Evolutionary conservation across 208 protist genomes (phyloP), one percentile per base, ranked within the genome.

Genomic region (Acanthamoeba sp.): DNA sequence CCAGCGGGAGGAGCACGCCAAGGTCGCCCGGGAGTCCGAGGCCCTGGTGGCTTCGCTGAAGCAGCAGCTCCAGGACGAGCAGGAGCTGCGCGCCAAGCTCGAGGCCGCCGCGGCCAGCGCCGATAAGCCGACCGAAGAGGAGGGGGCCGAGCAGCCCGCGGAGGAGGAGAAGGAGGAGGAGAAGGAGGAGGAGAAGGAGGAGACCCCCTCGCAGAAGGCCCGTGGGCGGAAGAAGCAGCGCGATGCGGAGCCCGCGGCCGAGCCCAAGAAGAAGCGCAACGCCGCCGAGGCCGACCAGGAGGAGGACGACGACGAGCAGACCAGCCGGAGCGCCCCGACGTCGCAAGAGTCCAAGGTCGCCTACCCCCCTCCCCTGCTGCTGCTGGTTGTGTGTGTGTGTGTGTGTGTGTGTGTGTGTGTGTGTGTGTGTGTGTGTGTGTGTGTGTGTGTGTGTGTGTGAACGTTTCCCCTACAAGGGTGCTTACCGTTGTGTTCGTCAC

Each of bases 51-150:
- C 32, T 1, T 38, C 20, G 32, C 38, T 82, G 32, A 27, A 42
- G 73, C 10, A 82, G 40, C 7, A 82, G 73, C 73, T 82, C 24
- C 4, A 52, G 32, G 3, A 82, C 7, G 73, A 82, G 38, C 73
- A 82, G 40, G 6, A 82, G 73, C 42, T 82, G 32, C 73, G 73
- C 36, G 73, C 32, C 27, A 16, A 82, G 40, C 34, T 82, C 73
- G 73, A 82, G 66, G 29, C 10, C 10, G 42, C 38, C 22, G 73
- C 73, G 2, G 38, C 20, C 27, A 52, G 36, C 2, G 73, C 34
- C 7, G 73, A 18, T 16, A 5, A 71, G 14, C 7, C 22, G 27
- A 71, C 7, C 10, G 32, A 16, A 76, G 42, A 82, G 38, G 38
- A 82, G 34, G 52, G 24, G 27, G 73, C 6, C 1, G 38, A 52